Base-by-base conservation (phyloP, 2,329 filamentous ascomycete genomes). In the Hymenoscyphus repandus region DNA sequence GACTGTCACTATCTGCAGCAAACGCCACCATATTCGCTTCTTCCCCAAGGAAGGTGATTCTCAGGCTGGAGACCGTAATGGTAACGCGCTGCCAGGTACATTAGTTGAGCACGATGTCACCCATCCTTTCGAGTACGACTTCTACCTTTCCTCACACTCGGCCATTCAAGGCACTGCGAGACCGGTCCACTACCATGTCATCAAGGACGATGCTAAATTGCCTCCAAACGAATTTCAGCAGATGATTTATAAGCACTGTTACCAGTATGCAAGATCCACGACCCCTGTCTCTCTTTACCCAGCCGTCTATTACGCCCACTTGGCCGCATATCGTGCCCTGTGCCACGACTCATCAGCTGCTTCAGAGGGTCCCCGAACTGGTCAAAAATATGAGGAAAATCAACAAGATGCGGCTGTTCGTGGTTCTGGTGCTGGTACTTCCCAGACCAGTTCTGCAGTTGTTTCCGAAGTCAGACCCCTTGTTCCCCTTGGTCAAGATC, bases 111-210 rank as follows among this genome's bases (percentile, higher is more conserved):
- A 76, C 32, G 92, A 95, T 52, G 84, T 95, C n/a, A 96, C 90
- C 0, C 88, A 92, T 62, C 90, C 93, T 0, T 88, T 86, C 64
- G 88, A 95, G 66, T 95, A 86, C 66, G 93, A 97, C 65, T 37
- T 37, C 34, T 37, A 58, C 44, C 53, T 55, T 52, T 80, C 77
- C 62, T 76, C 83, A 0, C 85, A 89, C 58, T 75, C 79, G 11
- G 93, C 93, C 0, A 90, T 99, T 58, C 93, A 99, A 70, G 93
- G 93, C 20, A 99, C 93, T 0, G 86, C 93, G 15, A 83, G 93
- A 1, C 93, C 93, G 0, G 90, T 95, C 0, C 90, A 95, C 62
- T 99, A 99, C 68, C 86, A 92, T 55, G 86, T 96, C 12, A 82
- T 99, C 18, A 66, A 86, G 42, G 93, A 99, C 64, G 90, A 97